Percentiles rank a stretch among this genome's conserved stretches.
Conservation (phyloP, 2,329 filamentous ascomycete species). For the Neofusicoccum parvum region DNA sequence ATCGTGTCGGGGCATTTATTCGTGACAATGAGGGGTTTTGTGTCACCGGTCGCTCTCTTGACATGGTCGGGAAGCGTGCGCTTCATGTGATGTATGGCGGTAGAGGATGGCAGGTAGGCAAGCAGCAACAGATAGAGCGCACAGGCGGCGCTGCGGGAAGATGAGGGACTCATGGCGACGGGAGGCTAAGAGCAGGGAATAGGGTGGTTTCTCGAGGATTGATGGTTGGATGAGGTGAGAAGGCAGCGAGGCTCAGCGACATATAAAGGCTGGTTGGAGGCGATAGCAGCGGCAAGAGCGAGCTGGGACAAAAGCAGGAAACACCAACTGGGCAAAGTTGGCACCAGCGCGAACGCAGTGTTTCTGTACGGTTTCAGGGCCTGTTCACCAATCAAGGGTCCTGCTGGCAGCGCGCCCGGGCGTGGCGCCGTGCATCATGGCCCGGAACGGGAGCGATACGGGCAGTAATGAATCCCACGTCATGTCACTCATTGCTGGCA, state of each 20-base stretch:
- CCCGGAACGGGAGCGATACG: background rate
- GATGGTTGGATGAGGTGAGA: background rate
- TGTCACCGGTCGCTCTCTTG: constrained; percentile 2
- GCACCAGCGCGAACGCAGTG: background rate
- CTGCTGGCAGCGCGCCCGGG: background rate
- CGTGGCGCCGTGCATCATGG: background rate
- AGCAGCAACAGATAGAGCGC: constrained; percentile 5
- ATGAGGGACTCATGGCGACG: background rate
- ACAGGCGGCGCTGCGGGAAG: background rate
- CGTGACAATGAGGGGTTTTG: constrained; percentile 63
- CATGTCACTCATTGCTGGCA: background rate
- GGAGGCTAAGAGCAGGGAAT: background rate
- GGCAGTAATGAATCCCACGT: background rate
- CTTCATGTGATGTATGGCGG: constrained; percentile 35
- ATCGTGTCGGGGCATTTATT: constrained; percentile 73
- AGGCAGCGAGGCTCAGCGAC: background rate
- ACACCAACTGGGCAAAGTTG: constrained; percentile 8
- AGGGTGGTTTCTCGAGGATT: background rate
- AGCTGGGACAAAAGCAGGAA: constrained; percentile 8
- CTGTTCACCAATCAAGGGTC: background rate
- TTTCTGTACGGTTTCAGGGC: background rate
- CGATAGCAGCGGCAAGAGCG: constrained; percentile 9
- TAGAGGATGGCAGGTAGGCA: background rate
- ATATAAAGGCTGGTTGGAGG: constrained; percentile 12
- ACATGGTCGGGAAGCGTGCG: constrained; percentile 22